phyloP scores from a whole-genome alignment of 2,329 filamentous ascomycete species.

The Helotiales sp. region DNA sequence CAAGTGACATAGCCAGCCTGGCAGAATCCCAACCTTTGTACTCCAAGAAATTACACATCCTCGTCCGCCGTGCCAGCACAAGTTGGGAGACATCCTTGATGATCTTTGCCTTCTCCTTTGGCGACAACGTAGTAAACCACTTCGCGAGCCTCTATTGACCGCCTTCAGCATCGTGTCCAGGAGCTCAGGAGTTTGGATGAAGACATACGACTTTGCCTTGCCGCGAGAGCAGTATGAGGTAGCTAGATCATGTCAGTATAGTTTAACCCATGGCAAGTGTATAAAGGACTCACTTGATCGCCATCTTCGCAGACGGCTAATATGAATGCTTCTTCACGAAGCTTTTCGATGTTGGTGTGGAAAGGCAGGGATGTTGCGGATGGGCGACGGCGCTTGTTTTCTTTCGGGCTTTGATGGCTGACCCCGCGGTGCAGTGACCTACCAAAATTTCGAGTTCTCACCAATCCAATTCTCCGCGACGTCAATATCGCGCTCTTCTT shows the following conservation, averaged over 20 bases:
- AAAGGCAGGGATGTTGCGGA: too few relatives aligned
- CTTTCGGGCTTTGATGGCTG: too few relatives aligned
- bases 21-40: constrained; percentile 75
- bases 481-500: background rate
- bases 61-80: constrained; percentile 89
- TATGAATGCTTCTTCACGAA: background rate
- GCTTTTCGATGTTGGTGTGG: constrained; percentile 8
- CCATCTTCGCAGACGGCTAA: constrained; percentile 39
- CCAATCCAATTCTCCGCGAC: background rate
- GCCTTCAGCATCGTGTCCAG: constrained; percentile 19
- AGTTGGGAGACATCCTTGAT: constrained; percentile 99
- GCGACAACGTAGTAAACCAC: constrained; percentile 98
- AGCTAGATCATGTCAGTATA: constrained; percentile 60
- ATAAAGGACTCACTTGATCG: constrained; percentile 48
- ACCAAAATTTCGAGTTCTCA: background rate
- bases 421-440: too few relatives aligned
- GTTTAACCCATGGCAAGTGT: background rate
- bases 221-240: constrained; percentile 93
- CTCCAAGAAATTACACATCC: constrained; percentile 99
- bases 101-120: constrained; percentile 99
- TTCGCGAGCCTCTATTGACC: constrained; percentile 84
- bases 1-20: background rate
- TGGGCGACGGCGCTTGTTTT: background rate
- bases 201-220: constrained; percentile 96
- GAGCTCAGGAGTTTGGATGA: constrained; percentile 11